Percentiles rank a stretch among this genome's conserved stretches.
These are phyloP conservation scores for Bretschneidera sinensis DNA, from an alignment of 345 rosid species.

Conservation along the genomic window DNA sequence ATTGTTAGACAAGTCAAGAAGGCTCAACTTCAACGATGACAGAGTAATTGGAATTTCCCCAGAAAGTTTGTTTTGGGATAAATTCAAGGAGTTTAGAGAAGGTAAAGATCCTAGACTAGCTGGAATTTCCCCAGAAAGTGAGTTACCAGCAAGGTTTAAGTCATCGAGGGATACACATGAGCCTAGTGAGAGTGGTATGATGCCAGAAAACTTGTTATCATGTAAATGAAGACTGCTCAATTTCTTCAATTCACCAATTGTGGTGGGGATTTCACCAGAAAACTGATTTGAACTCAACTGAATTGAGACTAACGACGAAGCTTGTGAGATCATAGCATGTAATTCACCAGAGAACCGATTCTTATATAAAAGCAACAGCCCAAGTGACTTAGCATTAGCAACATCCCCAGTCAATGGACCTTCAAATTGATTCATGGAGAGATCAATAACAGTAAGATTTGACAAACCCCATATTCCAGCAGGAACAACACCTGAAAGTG, in stretches of 20 bases:
- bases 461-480: constrained; percentile 77
- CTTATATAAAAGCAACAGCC: constrained; percentile 34
- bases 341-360: constrained; percentile 61
- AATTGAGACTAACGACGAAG: constrained; percentile 49
- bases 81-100: constrained; percentile 58
- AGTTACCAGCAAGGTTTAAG: constrained; percentile 57
- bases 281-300: constrained; percentile 47
- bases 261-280: constrained; percentile 47
- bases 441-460: constrained; percentile 50
- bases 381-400: constrained; percentile 57
- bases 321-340: constrained; percentile 46
- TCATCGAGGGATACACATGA: constrained; percentile 43
- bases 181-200: constrained; percentile 56
- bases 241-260: constrained; percentile 51
- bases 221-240: constrained; percentile 41
- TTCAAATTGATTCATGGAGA: constrained; percentile 53
- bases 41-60: constrained; percentile 60
- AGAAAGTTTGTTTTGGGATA: constrained; percentile 62
- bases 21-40: constrained; percentile 51
- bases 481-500: constrained; percentile 55
- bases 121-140: constrained; percentile 61
- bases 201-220: constrained; percentile 50
- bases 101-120: constrained; percentile 40
- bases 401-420: constrained; percentile 50
- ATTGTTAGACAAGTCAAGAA: constrained; percentile 75